Evolutionary conservation across 345 rosid genomes (phyloP).

Genomic region (Cochlearia excelsa): DNA sequence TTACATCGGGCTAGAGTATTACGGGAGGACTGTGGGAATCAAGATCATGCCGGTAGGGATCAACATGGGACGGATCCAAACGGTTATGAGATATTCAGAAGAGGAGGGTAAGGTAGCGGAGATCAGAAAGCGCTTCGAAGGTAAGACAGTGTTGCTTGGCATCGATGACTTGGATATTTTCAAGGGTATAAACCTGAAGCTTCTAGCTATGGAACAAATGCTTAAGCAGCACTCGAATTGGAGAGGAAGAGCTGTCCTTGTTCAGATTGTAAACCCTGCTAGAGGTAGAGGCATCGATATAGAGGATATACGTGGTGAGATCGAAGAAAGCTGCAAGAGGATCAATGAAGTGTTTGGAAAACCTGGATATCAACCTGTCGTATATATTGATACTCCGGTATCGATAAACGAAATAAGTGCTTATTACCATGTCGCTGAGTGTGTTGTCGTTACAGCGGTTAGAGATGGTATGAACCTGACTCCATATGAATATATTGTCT

Average conservation of each 20-base stretch:
- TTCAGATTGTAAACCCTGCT: slow-evolving; percentile 42
- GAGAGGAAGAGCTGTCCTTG: slow-evolving; percentile 42
- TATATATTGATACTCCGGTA: slow-evolving; percentile 35
- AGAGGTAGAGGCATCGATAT: slow-evolving; percentile 37
- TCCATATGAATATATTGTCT: slow-evolving; percentile 39
- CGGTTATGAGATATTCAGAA: slow-evolving; percentile 40
- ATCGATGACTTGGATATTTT: slow-evolving; percentile 42
- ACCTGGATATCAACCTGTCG: slow-evolving; percentile 40
- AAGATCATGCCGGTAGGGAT: slow-evolving; percentile 45
- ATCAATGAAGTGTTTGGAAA: slow-evolving; percentile 37
- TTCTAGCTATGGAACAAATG: slow-evolving; percentile 44
- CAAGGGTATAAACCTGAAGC: slow-evolving; percentile 40
- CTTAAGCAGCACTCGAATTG: slow-evolving; percentile 37
- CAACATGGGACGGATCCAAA: slow-evolving; percentile 40
- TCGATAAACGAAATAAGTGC: slow-evolving; percentile 33
- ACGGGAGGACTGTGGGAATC: slow-evolving; percentile 43
- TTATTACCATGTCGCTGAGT: slow-evolving; percentile 39
- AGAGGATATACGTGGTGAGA: slow-evolving; percentile 31
- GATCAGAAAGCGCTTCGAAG: slow-evolving; percentile 37
- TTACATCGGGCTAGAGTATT: slow-evolving; percentile 42
- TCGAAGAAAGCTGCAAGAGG: slow-evolving; percentile 38
- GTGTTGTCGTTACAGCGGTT: slow-evolving; percentile 42
- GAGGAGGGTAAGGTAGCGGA: slow-evolving; percentile 39
- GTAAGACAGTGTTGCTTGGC: slow-evolving; percentile 40
- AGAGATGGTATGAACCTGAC: slow-evolving; percentile 45